A percentile compares a stretch with the other conserved stretches of the same genome.
Conservation (phyloP, 1,284 basidiomycete species). For the Marasmius oreades region DNA sequence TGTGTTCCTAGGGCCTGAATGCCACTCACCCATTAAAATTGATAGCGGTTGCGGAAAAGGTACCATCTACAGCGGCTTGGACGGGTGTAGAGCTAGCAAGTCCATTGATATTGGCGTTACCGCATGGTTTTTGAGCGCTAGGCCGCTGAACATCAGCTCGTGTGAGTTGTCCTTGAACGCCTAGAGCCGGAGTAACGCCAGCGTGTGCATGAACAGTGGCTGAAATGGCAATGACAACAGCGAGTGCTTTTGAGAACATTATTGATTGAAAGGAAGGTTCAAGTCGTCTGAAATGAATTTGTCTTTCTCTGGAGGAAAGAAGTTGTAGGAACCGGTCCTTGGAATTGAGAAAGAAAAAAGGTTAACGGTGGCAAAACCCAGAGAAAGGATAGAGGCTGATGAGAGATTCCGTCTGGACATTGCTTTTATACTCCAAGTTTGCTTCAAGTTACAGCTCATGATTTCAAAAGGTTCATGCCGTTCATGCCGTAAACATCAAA, state of each 20-base stretch:
- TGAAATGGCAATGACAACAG: constrained; percentile 30
- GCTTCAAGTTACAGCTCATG: too few species aligned
- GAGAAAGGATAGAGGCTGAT: not conserved
- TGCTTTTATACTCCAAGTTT: not conserved
- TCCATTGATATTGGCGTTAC: constrained; percentile 39
- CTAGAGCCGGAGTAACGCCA: constrained; percentile 42
- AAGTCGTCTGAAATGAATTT: not conserved
- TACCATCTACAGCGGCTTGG: constrained; percentile 36
- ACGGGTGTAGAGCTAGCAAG: constrained; percentile 42
- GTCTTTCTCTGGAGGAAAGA: constrained; percentile 10
- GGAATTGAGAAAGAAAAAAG: not conserved
- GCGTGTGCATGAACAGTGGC: constrained; percentile 43
- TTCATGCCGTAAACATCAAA: too few species aligned
- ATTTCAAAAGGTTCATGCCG: too few species aligned
- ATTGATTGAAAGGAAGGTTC: not conserved
- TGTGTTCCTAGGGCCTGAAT: too few species aligned
- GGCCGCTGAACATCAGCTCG: constrained; percentile 47
- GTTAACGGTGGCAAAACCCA: constrained; percentile 4
- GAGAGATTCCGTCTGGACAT: not conserved
- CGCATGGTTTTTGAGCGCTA: constrained; percentile 37
- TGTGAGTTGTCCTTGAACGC: constrained; percentile 35
- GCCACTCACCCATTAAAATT: constrained; percentile 49
- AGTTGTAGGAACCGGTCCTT: constrained; percentile 9
- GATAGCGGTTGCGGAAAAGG: constrained; percentile 39
- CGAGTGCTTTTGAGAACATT: constrained; percentile 35